These are phyloP conservation scores for Melaleuca quinquenervia DNA, from an alignment of 345 rosid species.

Conservation along the genomic window DNA sequence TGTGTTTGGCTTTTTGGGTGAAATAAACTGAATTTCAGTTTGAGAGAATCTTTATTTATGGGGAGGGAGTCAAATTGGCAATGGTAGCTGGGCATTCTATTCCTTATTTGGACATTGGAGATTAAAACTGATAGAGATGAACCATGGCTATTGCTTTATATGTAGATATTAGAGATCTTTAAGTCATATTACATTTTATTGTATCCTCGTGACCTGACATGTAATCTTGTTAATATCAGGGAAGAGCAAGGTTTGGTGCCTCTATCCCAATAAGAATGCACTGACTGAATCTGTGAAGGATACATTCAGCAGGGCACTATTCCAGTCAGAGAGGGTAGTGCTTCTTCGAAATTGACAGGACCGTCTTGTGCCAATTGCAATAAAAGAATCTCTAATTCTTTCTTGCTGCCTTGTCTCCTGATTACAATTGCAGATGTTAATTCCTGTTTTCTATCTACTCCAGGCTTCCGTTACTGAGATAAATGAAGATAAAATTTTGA, in stretches of 20 bases:
- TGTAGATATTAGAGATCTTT: background rate
- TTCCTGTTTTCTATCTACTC: background rate
- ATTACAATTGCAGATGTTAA: conserved; percentile 2
- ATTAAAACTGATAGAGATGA: background rate
- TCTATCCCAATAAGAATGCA: conserved; percentile 78
- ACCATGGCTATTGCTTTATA: background rate
- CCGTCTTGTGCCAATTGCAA: background rate
- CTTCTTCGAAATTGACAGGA: background rate
- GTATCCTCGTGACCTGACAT: background rate
- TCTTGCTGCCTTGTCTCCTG: conserved; percentile 2
- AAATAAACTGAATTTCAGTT: background rate
- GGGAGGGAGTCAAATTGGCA: background rate
- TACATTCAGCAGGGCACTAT: conserved; percentile 22
- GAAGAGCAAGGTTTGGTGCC: conserved; percentile 66
- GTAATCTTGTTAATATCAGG: conserved; percentile 34
- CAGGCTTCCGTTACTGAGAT: conserved; percentile 28
- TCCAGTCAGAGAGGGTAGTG: background rate
- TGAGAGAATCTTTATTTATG: background rate
- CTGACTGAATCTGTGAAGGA: conserved; percentile 43
- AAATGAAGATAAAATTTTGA: conserved; percentile 31
- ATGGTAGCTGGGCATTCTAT: background rate
- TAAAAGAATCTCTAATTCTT: background rate
- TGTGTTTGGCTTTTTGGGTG: background rate
- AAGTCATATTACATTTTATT: background rate
- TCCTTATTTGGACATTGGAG: background rate